Evolutionary conservation across 2,329 filamentous ascomycete species (phyloP).

Genomic region (Chaetomium sp.): DNA sequence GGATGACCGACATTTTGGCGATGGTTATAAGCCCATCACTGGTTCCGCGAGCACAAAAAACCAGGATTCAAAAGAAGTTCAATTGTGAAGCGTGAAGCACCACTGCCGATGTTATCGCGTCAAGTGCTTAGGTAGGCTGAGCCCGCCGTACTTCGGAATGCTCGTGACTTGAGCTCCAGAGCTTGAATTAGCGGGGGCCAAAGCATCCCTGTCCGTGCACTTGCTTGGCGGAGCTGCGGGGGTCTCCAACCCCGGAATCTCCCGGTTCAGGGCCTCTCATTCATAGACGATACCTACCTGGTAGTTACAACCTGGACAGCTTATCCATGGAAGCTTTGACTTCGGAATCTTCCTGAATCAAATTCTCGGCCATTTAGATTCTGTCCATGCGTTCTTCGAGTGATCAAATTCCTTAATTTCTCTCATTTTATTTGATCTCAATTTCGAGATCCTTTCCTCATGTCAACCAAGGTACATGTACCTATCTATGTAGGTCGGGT

Average conservation of each 20-base stretch:
- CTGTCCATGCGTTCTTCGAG: background rate
- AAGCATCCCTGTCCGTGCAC: background rate
- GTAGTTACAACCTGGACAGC: too few species aligned
- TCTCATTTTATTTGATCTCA: background rate
- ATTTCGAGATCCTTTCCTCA: background rate
- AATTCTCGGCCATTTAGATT: background rate
- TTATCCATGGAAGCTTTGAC: background rate
- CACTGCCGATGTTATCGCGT: background rate
- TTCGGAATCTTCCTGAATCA: background rate
- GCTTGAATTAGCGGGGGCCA: background rate
- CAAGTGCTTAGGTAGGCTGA: background rate
- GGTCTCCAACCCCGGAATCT: background rate
- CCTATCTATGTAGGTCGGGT: too few species aligned
- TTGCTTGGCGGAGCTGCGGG: slow-evolving; percentile 1
- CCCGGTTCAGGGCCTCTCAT: background rate
- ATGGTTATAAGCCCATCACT: slow-evolving; percentile 28
- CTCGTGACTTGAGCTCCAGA: background rate
- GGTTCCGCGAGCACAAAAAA: background rate
- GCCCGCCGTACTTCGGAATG: background rate
- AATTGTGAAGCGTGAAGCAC: slow-evolving; percentile 1
- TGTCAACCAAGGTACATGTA: background rate
- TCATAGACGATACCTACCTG: too few species aligned
- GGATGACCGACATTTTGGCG: slow-evolving; percentile 60
- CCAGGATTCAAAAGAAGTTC: background rate
- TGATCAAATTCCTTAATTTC: background rate